Conservation (phyloP, 495 filamentous ascomycete species). For the Hyaloscypha finlandica region DNA sequence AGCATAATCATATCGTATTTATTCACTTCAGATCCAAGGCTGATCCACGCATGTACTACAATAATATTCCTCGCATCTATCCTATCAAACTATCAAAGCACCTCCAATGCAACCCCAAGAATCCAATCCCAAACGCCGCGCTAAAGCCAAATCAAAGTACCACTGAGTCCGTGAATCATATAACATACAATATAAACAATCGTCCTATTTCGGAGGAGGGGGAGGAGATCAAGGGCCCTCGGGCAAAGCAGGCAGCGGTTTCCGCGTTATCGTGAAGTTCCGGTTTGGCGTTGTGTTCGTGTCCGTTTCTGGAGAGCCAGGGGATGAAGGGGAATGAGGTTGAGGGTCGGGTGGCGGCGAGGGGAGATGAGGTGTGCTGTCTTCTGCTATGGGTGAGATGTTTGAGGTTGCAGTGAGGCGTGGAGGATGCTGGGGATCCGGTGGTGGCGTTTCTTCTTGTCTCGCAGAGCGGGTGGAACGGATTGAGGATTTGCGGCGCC, state of each 20-base stretch:
- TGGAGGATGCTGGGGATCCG: not conserved
- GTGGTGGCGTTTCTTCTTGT: not conserved
- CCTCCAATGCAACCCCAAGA: not conserved
- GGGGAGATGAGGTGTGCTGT: not conserved
- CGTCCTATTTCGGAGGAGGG: not conserved
- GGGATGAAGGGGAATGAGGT: not conserved
- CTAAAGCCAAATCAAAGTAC: slow-evolving; percentile 1
- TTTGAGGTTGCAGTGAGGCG: not conserved
- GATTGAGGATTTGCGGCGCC: not conserved
- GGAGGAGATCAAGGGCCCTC: not conserved
- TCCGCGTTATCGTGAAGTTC: slow-evolving; percentile 35
- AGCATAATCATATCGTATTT: too few species aligned
- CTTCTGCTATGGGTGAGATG: not conserved
- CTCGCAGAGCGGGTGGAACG: not conserved
- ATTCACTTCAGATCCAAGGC: too few species aligned
- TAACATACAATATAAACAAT: not conserved
- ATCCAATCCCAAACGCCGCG: not conserved
- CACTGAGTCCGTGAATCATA: not conserved
- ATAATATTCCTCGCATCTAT: too few species aligned
- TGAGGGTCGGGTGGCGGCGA: not conserved
- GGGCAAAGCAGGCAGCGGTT: slow-evolving; percentile 54
- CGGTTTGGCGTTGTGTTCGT: not conserved
- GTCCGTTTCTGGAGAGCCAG: not conserved
- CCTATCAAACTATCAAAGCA: not conserved
- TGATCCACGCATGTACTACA: too few species aligned